Percentiles rank a stretch among this genome's conserved stretches.
phyloP scores from a whole-genome alignment of 1,284 basidiomycete genomes.

The Trichosporon faecale region DNA sequence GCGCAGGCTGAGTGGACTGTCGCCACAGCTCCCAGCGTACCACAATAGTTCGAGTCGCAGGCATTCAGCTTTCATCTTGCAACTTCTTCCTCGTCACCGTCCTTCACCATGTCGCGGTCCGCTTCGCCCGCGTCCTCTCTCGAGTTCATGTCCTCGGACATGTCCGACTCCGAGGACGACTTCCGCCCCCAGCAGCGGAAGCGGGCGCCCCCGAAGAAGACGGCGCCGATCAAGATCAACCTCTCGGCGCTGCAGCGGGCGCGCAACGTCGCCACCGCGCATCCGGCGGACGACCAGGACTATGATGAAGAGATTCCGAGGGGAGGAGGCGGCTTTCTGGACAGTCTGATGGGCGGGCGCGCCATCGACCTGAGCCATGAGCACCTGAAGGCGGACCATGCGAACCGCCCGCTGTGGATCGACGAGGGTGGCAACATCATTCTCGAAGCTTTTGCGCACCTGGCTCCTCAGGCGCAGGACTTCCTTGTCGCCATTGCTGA shows the following conservation, averaged over 20 bases:
- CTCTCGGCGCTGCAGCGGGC: slow-evolving; percentile 36
- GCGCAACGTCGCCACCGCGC: slow-evolving; percentile 24
- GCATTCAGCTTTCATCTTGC: background rate
- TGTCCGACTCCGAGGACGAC: slow-evolving; percentile 38
- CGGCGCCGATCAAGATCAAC: slow-evolving; percentile 39
- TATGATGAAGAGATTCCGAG: slow-evolving; percentile 24
- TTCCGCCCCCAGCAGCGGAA: slow-evolving; percentile 30
- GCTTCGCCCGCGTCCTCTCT: slow-evolving; percentile 48
- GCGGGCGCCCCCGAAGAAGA: slow-evolving; percentile 16
- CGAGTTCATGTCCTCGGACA: slow-evolving; percentile 45
- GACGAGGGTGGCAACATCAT: slow-evolving; percentile 93
- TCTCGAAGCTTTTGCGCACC: slow-evolving; percentile 90
- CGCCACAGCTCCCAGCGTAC: background rate
- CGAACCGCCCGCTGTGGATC: slow-evolving; percentile 88
- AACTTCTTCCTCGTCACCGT: background rate
- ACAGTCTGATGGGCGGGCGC: slow-evolving; percentile 33
- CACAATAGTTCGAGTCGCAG: background rate
- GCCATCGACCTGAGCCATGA: slow-evolving; percentile 56
- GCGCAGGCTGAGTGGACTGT: slow-evolving; percentile 15
- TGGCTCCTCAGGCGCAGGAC: slow-evolving; percentile 97
- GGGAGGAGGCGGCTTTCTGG: slow-evolving; percentile 35
- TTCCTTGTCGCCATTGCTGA: slow-evolving; percentile 98
- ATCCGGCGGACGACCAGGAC: slow-evolving; percentile 36
- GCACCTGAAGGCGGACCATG: slow-evolving; percentile 82
- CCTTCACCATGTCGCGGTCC: slow-evolving; percentile 39